Conservation (phyloP, 2,329 filamentous ascomycete species). For the Phoma sp. region DNA sequence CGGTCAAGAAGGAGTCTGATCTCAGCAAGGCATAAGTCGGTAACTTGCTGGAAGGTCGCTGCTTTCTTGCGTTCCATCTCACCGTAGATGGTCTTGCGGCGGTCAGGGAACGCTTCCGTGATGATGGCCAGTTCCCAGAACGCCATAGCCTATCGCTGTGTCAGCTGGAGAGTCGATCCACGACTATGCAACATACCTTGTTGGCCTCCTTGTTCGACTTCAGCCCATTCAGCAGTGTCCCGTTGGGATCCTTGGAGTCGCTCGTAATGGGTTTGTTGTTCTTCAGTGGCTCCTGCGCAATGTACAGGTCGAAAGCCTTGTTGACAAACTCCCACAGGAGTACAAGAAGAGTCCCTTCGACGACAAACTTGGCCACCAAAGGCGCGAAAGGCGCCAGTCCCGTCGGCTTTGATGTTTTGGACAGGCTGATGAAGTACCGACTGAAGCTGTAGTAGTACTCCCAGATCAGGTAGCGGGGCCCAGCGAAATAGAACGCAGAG, state of each 20-base stretch:
- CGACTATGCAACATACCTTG: conserved; percentile 58
- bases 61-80: conserved; percentile 85
- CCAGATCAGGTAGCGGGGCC: conserved; percentile 41
- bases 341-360: conserved; percentile 70
- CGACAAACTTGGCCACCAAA: conserved; percentile 59
- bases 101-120: conserved; percentile 73
- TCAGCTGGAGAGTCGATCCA: conserved; percentile 4
- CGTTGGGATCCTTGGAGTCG: conserved; percentile 89
- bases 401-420: conserved; percentile 66
- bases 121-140: conserved; percentile 91
- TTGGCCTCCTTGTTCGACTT: conserved; percentile 82
- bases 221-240: conserved; percentile 82
- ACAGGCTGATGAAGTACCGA: conserved; percentile 76
- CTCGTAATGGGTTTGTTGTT: conserved; percentile 81
- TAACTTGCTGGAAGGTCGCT: conserved; percentile 81
- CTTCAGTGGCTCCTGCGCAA: conserved; percentile 82
- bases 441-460: conserved; percentile 70
- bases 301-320: conserved; percentile 77
- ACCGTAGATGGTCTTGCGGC: conserved; percentile 80
- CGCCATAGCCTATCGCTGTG: conserved; percentile 69
- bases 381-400: conserved; percentile 63
- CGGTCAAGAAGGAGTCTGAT: conserved; percentile 71
- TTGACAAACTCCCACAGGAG: conserved; percentile 81
- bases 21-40: conserved; percentile 70
- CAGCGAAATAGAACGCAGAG: conserved; percentile 35